Evolutionary conservation across 768 basidiomycete genomes (phyloP).

Genomic region (Tricholoma bakamatsutake): DNA sequence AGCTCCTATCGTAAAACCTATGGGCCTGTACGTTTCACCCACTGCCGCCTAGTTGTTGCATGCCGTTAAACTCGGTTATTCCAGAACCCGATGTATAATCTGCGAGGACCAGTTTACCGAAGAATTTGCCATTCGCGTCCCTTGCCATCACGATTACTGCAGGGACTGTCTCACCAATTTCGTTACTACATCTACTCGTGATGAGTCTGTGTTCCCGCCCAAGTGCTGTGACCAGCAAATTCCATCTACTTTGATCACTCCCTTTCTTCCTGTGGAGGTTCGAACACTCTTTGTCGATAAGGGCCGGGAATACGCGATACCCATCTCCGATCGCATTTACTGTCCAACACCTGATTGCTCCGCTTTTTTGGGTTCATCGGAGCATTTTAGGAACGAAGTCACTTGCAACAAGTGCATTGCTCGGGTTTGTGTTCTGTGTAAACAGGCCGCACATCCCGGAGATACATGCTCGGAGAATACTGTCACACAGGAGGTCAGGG

Average conservation of each 20-base stretch:
- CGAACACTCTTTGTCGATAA: conserved; percentile 34
- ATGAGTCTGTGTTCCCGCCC: conserved; percentile 48
- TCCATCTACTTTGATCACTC: conserved; percentile 18
- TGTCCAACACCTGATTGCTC: conserved; percentile 47
- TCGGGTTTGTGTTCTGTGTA: conserved; percentile 45
- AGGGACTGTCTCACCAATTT: conserved; percentile 35
- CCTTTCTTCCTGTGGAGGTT: conserved; percentile 25
- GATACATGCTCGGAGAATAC: conserved; percentile 37
- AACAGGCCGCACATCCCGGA: conserved; percentile 34
- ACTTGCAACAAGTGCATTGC: conserved; percentile 34
- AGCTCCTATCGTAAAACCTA: neutral
- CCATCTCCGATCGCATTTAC: conserved; percentile 40
- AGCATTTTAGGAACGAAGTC: neutral
- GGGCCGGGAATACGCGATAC: conserved; percentile 38
- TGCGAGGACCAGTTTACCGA: conserved; percentile 31
- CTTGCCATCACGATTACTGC: conserved; percentile 46
- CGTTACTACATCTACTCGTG: conserved; percentile 34
- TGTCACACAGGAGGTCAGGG: conserved; percentile 33
- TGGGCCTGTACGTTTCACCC: neutral
- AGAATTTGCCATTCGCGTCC: conserved; percentile 25
- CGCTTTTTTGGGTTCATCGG: conserved; percentile 41
- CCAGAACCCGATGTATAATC: conserved; percentile 17
- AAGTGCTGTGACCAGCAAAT: conserved; percentile 42
- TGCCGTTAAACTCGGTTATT: neutral
- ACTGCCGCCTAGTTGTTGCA: neutral